phyloP scores from a whole-genome alignment of 73 alveolate species.

The Tetrahymena malaccensis region DNA sequence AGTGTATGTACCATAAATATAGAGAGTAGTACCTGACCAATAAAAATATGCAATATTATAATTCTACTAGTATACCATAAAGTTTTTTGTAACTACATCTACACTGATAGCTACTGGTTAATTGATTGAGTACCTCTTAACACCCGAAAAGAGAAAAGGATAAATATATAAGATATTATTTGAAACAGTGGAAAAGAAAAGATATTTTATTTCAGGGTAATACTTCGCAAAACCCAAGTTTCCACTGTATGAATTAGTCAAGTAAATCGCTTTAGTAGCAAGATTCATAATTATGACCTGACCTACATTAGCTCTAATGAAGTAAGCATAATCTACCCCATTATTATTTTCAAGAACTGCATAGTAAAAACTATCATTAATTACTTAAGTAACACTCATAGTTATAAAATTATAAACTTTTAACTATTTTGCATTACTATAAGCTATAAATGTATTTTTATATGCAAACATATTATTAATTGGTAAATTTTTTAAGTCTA shows the following conservation, averaged over 20 bases:
- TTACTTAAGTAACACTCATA: neutral
- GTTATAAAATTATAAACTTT: neutral
- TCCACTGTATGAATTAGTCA: neutral
- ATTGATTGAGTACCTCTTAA: neutral
- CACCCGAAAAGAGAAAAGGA: neutral
- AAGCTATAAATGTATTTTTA: neutral
- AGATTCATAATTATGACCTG: neutral
- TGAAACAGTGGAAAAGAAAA: neutral
- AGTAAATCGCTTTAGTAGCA: neutral
- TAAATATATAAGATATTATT: neutral
- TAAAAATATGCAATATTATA: neutral
- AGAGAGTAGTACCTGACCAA: neutral
- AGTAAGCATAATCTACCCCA: neutral
- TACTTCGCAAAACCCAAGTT: neutral
- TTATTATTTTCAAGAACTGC: neutral
- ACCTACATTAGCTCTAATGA: neutral
- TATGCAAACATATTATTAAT: neutral
- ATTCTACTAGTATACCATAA: neutral
- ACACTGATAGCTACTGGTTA: neutral
- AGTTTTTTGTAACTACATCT: neutral
- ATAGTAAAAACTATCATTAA: neutral
- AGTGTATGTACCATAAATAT: neutral
- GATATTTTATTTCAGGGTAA: neutral
- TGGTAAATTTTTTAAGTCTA: neutral
- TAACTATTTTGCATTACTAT: neutral